Base-by-base conservation (phyloP, 2,329 filamentous ascomycete genomes). In the Xylaria sp. region DNA sequence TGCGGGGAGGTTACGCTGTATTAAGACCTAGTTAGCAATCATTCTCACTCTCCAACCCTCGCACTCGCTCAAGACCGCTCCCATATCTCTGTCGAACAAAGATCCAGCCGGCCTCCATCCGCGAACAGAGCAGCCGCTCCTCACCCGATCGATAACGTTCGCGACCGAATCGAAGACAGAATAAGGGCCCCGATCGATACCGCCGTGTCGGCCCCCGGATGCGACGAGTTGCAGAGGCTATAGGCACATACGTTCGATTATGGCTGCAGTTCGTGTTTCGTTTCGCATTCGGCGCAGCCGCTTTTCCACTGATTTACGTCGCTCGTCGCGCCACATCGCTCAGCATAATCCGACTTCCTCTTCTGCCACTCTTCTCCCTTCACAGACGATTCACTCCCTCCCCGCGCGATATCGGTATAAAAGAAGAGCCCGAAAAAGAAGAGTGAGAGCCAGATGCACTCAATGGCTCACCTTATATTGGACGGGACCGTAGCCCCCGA, bases 401-500 rank as follows among this genome's bases (percentile, higher is more conserved):
- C 15, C 27, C 7, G 20, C 25, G 11, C 45, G n/a, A 17, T 17
- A 20, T 17, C 25, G 3, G 25, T 25, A 27, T 5, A 3, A 5
- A 29, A 17, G 3, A 13, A 29, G 11, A 29, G 22, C 1, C 1
- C 2, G 20, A 44, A 50, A 29, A 60, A 11, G 39, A 49, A 55
- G 36, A 61, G n/a, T 3, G 2, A 36, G 54, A 29, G 3, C 17
- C 29, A 5, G 13, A 33, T n/a, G 49, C 17, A 15, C 25, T 33
- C 45, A 29, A 29, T 39, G 67, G 83, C 85, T 77, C 81, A 94
- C 92, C 89, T 97, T 97, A 87, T 97, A 99, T 84, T 99, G 96
- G 73, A 99, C 91, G 81, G 95, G 91, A 81, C 90, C 91, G 83
- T 99, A 99, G 86, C 96, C 96, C 85, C 95, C 96, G 78, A 83